Conservation (phyloP, 1,284 basidiomycete species). For the Apiotrichum mycotoxinovorans region DNA sequence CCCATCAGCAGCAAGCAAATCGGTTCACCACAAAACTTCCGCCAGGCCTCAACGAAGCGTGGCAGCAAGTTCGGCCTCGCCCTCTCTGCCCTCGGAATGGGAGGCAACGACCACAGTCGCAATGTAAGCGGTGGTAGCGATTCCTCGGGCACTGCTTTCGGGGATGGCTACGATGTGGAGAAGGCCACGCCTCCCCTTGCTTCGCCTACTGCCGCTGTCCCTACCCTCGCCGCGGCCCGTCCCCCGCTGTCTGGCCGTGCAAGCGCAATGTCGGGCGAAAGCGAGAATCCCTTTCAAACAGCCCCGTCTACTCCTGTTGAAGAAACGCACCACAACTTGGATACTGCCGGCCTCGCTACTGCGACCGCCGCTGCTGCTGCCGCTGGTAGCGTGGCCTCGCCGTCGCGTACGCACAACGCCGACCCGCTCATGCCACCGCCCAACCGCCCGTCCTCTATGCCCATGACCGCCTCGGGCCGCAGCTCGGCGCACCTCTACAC, state of each 20-base stretch:
- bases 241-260: background rate
- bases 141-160: background rate
- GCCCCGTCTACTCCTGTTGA: conserved; percentile 16
- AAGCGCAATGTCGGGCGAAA: background rate
- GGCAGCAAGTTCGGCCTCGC: background rate
- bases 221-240: background rate
- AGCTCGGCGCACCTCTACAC: background rate
- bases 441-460: background rate
- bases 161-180: background rate
- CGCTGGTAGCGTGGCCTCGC: background rate
- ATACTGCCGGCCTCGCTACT: background rate
- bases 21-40: conserved; percentile 12
- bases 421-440: background rate
- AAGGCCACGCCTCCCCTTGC: background rate
- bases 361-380: background rate
- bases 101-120: background rate
- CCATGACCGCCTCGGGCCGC: background rate
- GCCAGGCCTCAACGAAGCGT: background rate
- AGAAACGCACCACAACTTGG: background rate
- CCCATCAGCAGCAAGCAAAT: too few relatives aligned
- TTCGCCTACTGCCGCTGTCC: background rate
- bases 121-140: too few relatives aligned
- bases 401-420: background rate
- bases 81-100: background rate
- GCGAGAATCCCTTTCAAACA: conserved; percentile 18